These are phyloP conservation scores for Lentithecium fluviatile DNA, from an alignment of 495 filamentous ascomycete genomes.

Conservation along the genomic window DNA sequence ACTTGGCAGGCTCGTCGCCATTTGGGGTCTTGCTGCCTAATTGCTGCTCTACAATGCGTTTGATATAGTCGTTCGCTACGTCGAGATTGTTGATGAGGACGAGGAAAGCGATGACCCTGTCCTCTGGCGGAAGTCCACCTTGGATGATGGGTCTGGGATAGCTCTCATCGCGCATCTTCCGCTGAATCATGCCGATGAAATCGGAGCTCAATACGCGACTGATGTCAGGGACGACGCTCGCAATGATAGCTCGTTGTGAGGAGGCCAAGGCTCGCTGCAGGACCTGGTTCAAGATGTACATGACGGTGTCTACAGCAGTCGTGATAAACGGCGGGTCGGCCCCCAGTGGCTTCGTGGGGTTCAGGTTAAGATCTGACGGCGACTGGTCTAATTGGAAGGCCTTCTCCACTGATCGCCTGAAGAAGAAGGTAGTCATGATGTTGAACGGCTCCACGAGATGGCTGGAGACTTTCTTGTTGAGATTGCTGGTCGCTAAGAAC, in stretches of 20 bases:
- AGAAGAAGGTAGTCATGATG: slow-evolving; percentile 88
- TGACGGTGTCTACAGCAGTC: slow-evolving; percentile 94
- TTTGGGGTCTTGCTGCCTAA: slow-evolving; percentile 45
- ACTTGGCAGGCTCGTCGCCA: slow-evolving; percentile 4
- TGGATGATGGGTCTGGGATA: slow-evolving; percentile 76
- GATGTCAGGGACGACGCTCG: slow-evolving; percentile 75
- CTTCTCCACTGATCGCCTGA: slow-evolving; percentile 91
- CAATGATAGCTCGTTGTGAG: slow-evolving; percentile 71
- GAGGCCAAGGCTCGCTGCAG: slow-evolving; percentile 82
- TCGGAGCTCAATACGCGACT: slow-evolving; percentile 83
- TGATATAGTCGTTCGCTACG: slow-evolving; percentile 80
- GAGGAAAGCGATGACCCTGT: slow-evolving; percentile 79
- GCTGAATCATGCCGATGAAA: slow-evolving; percentile 94
- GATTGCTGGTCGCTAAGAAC: slow-evolving; percentile 70
- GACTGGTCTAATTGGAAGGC: slow-evolving; percentile 97
- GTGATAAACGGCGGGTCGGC: slow-evolving; percentile 86
- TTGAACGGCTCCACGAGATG: slow-evolving; percentile 78
- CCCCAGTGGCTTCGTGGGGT: slow-evolving; percentile 61
- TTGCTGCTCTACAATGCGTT: slow-evolving; percentile 74
- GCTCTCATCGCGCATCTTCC: slow-evolving; percentile 93
- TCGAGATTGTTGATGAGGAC: slow-evolving; percentile 95
- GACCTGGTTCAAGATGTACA: slow-evolving; percentile 96
- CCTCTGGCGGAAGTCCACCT: slow-evolving; percentile 77
- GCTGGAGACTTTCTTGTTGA: slow-evolving; percentile 70
- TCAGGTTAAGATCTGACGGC: slow-evolving; percentile 75